These are phyloP conservation scores for Hibiscus mutabilis DNA, from an alignment of 345 rosid species.

Conservation along the genomic window DNA sequence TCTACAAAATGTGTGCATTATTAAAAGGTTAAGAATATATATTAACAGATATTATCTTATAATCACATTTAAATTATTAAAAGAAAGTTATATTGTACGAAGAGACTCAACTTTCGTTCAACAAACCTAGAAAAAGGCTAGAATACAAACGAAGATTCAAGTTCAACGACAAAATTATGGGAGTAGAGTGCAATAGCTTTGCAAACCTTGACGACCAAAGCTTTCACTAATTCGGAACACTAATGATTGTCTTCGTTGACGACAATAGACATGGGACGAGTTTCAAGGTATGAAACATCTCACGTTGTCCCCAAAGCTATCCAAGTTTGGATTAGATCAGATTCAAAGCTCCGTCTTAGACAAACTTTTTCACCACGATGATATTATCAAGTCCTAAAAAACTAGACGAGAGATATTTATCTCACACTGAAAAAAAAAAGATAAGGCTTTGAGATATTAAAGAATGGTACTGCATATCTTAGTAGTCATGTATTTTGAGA, in stretches of 20 bases:
- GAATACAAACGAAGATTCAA: background rate
- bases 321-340: background rate
- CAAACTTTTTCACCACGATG: too few species aligned
- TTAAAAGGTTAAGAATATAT: too few species aligned
- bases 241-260: background rate
- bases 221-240: background rate
- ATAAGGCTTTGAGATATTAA: too few species aligned
- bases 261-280: background rate
- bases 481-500: too few species aligned
- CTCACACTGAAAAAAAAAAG: too few species aligned
- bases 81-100: background rate
- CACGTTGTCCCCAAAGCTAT: background rate
- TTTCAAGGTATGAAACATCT: background rate
- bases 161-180: slow-evolving; percentile 6
- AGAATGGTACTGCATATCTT: too few species aligned
- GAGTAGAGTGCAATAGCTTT: background rate
- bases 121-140: background rate
- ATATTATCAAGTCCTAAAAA: too few species aligned
- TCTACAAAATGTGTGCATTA: too few species aligned
- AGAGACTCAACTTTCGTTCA: background rate
- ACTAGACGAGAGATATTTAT: too few species aligned
- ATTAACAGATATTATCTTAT: too few species aligned
- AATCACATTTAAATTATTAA: too few species aligned
- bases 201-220: background rate
- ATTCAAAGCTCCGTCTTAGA: too few species aligned